Percentiles rank a stretch among this genome's conserved stretches.
phyloP scores from a whole-genome alignment of 768 basidiomycete species.

The Kwoniella dejecticola region DNA sequence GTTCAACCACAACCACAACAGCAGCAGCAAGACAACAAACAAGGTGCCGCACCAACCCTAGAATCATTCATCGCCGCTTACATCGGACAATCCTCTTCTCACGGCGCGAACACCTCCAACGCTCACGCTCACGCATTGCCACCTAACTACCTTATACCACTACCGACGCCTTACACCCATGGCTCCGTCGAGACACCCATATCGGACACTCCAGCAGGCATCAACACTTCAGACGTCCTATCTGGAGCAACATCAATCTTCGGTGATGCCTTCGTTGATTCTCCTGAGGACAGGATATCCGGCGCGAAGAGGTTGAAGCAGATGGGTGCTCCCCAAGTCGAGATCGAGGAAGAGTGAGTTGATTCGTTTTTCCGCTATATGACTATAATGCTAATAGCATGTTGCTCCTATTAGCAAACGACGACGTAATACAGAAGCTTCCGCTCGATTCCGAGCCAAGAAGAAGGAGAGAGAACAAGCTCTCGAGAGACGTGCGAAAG shows the following conservation, averaged over 20 bases:
- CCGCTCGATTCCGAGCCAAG: constrained; percentile 54
- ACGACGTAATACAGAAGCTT: constrained; percentile 54
- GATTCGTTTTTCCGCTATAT: background rate
- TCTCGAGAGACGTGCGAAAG: constrained; percentile 46
- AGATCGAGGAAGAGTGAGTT: constrained; percentile 51
- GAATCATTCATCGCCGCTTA: constrained; percentile 45
- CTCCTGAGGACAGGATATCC: constrained; percentile 26
- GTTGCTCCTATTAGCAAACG: constrained; percentile 35
- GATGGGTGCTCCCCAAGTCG: constrained; percentile 36
- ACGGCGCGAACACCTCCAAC: constrained; percentile 10
- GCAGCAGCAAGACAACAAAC: too few species aligned
- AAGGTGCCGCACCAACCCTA: constrained; percentile 26
- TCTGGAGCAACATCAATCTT: constrained; percentile 20
- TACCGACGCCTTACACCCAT: constrained; percentile 24
- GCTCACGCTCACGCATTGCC: background rate
- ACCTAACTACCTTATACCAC: constrained; percentile 24
- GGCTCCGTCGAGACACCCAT: constrained; percentile 21
- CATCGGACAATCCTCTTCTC: constrained; percentile 26
- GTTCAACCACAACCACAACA: background rate
- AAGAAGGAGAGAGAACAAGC: constrained; percentile 56
- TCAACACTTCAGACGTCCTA: constrained; percentile 23
- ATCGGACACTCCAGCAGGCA: constrained; percentile 23
- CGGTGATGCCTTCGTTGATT: constrained; percentile 2
- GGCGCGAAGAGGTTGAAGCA: constrained; percentile 49
- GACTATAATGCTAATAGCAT: background rate